Conservation (phyloP, 768 basidiomycete species). For the Pholiota conissans region DNA sequence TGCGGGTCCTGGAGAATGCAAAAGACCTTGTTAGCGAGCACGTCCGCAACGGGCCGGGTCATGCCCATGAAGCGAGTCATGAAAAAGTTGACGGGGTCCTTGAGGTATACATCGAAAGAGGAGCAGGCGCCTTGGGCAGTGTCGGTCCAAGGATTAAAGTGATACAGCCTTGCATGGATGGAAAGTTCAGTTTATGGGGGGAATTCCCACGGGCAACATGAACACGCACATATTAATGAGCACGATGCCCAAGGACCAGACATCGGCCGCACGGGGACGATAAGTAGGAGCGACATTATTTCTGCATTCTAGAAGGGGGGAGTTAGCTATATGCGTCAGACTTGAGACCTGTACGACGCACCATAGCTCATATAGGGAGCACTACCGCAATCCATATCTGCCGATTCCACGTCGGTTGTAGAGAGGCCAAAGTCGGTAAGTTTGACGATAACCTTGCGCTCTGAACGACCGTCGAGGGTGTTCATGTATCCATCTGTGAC, state of each 20-base stretch:
- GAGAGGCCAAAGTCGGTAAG: slow-evolving; percentile 96
- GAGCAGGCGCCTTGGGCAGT: slow-evolving; percentile 78
- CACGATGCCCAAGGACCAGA: slow-evolving; percentile 98
- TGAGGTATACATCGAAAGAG: slow-evolving; percentile 81
- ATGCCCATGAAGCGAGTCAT: slow-evolving; percentile 88
- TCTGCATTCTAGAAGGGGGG: slow-evolving; percentile 74
- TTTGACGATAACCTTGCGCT: slow-evolving; percentile 93
- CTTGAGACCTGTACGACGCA: slow-evolving; percentile 32
- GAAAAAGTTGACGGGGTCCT: slow-evolving; percentile 83
- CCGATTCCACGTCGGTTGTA: slow-evolving; percentile 83
- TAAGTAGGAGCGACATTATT: slow-evolving; percentile 97
- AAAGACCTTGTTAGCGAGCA: slow-evolving; percentile 83
- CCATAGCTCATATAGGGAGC: slow-evolving; percentile 99
- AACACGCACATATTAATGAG: slow-evolving; percentile 90
- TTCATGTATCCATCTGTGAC: slow-evolving; percentile 79
- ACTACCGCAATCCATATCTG: slow-evolving; percentile 98
- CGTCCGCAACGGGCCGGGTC: slow-evolving; percentile 83
- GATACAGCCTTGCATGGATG: slow-evolving; percentile 75
- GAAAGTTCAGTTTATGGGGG: background rate
- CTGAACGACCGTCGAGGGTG: slow-evolving; percentile 54
- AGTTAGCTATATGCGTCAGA: slow-evolving; percentile 13
- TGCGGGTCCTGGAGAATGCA: slow-evolving; percentile 68
- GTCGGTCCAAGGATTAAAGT: slow-evolving; percentile 98
- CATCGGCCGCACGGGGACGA: slow-evolving; percentile 91
- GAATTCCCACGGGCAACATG: background rate